Evolutionary conservation across 768 basidiomycete genomes (phyloP), one percentile per base, ranked within the genome.

Genomic region (Mycena latifolia): DNA sequence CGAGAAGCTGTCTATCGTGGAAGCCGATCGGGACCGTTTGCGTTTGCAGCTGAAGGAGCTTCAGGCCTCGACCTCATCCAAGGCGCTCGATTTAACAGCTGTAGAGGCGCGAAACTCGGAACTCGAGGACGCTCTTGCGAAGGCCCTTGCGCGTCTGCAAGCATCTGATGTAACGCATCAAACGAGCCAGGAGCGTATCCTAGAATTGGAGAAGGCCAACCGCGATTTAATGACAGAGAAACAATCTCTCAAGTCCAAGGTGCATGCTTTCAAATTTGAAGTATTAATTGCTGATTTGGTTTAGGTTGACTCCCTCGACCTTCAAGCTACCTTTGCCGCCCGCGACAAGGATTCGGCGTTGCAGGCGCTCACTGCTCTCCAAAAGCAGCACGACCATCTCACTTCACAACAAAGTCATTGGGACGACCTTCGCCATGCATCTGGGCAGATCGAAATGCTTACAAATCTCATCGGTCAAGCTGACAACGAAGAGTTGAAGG

Each of bases 361-460:
- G 5, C 84, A 88, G 55, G 81, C 86, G 25, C 78, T 91, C 20
- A 76, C 78, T 43, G 69, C 77, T 20, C 82, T 93, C 37, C 88
- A 86, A 72, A 84, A 81, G 72, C 88, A 92, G 59, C 82, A 88
- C 61, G 88, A 92, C 46, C 79, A 83, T 27, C 78, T 92, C 20
- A 51, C 81, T 1, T 79, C 85, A 27, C 91, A 94, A 69, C 89
- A 92, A 72, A 81, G 76, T n/a, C 88, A 92, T 58, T 94, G 92
- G 93, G 91, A 92, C n/a, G 87, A 89, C 47, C 82, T 94, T 24
- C 89, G 83, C 28, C 87, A 85, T 51, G 85, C 89, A 2, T 83
- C 88, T 3, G 91, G 93, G 71, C 91, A 94, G 76, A 86, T 95
- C 31, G 90, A 92, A 59, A 73, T 82, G 53, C 85, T 95, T 37